Base-by-base conservation (phyloP, 1,284 basidiomycete genomes). In the Lignosus rhinocerotis region DNA sequence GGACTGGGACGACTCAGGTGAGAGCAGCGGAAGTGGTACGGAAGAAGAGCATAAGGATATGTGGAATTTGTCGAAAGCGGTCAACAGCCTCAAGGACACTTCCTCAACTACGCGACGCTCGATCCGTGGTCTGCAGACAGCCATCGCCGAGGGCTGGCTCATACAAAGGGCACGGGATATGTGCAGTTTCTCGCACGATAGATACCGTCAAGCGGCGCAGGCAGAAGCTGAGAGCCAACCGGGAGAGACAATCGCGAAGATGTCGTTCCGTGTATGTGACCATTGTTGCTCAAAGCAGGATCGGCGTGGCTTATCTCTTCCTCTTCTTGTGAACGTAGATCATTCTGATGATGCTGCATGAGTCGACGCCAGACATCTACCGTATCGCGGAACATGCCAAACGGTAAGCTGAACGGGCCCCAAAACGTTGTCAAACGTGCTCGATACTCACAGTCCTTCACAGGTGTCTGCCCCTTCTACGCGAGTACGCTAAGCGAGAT, bases 131-230 rank as follows among this genome's bases (percentile, higher is more conserved):
- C 74, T 88, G 39, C 87, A 89, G 67, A 72, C 78, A 16, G 87
- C 86, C 1, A 78, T 88, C 17, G 73, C 82, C 4, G 87, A 89
- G 68, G 87, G 87, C 1, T 89, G 86, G 86, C 75, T 89, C 3
- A 80, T 87, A 12, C 85, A 87, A 61, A 74, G 85, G 46, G 87
- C 85, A 1, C 76, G 87, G 31, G 87, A 89, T 64, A 87, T 88
- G 85, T 88, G 86, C 70, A 84, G 81, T 62, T 89, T 88, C 72
- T 77, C 86, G 3, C 87, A 90, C 69, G 87, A 89, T 67, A 75
- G 86, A 48, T 89, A 88, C 71, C 80, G 86, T 9, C 87, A 88
- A 69, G 85, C 87, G 16, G 85, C 84, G 9, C 82, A 85, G 65
- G 79, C 77, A 2, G 85, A 87, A 69, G 81, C 79, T 0, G 76